These are phyloP conservation scores for Beauveria pseudobassiana DNA, from an alignment of 2,329 filamentous ascomycete species.

Conservation along the genomic window DNA sequence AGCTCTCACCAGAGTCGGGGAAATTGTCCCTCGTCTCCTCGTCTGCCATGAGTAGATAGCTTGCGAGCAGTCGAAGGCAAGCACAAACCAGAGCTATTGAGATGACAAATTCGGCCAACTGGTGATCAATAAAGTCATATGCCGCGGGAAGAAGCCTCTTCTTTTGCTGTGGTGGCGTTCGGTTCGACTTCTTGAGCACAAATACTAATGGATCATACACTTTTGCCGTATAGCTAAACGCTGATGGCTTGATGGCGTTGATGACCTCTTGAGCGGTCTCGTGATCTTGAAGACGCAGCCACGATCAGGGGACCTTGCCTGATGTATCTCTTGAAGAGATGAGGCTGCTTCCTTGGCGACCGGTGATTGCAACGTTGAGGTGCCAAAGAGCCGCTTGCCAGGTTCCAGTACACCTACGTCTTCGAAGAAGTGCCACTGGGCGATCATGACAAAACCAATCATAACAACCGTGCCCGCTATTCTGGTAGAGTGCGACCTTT, in stretches of 20 bases:
- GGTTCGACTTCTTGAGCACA: constrained; percentile 60
- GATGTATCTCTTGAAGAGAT: constrained; percentile 56
- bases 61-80: constrained; percentile 63
- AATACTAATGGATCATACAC: constrained; percentile 71
- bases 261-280: constrained; percentile 72
- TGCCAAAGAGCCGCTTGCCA: constrained; percentile 19
- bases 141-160: constrained; percentile 29
- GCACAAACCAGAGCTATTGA: constrained; percentile 56
- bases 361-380: not conserved
- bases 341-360: constrained; percentile 16
- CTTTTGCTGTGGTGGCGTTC: constrained; percentile 44
- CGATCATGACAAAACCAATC: constrained; percentile 62
- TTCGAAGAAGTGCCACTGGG: constrained; percentile 73
- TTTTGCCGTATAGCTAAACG: constrained; percentile 63
- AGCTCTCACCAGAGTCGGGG: constrained; percentile 29
- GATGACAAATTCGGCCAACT: constrained; percentile 51
- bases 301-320: constrained; percentile 68
- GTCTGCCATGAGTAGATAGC: constrained; percentile 65
- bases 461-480: constrained; percentile 69
- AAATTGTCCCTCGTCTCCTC: constrained; percentile 39
- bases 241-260: constrained; percentile 63
- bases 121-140: constrained; percentile 61
- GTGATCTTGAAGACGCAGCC: constrained; percentile 71
- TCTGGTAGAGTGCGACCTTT: constrained; percentile 60
- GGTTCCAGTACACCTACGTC: constrained; percentile 37